phyloP scores from a whole-genome alignment of 495 filamentous ascomycete species.

The Pseudoneurospora amorphoporcata region DNA sequence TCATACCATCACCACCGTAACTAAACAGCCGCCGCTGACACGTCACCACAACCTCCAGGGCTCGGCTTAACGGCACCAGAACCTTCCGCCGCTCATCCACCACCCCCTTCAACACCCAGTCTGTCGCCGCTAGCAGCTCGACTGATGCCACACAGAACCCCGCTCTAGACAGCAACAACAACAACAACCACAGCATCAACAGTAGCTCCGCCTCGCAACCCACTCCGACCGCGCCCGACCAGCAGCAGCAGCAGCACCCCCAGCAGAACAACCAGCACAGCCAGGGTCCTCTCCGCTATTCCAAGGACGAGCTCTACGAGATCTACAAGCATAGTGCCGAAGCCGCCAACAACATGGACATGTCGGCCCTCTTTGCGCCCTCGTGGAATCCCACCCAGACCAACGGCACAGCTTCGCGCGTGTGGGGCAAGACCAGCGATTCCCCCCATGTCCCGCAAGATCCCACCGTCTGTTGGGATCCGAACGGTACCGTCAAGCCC shows the following conservation, averaged over 20 bases:
- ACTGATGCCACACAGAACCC: slow-evolving; percentile 11
- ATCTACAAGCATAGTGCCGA: slow-evolving; percentile 55
- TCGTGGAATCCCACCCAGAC: slow-evolving; percentile 65
- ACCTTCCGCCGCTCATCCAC: slow-evolving; percentile 77
- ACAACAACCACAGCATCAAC: not conserved
- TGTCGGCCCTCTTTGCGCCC: slow-evolving; percentile 56
- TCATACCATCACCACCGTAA: not conserved
- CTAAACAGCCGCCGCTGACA: not conserved
- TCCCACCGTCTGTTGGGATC: slow-evolving; percentile 81
- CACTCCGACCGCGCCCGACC: slow-evolving; percentile 29
- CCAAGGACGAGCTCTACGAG: slow-evolving; percentile 71
- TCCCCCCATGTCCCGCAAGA: slow-evolving; percentile 42
- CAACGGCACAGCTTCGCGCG: slow-evolving; percentile 50
- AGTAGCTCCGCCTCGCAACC: not conserved
- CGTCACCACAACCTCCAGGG: slow-evolving; percentile 20
- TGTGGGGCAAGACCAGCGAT: slow-evolving; percentile 73
- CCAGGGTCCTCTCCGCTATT: slow-evolving; percentile 45
- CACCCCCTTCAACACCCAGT: slow-evolving; percentile 33
- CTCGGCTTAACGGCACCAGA: slow-evolving; percentile 61
- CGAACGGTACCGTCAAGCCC: slow-evolving; percentile 59
- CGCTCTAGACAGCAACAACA: slow-evolving; percentile 3
- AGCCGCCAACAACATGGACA: slow-evolving; percentile 47
- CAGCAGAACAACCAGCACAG: slow-evolving; percentile 13
- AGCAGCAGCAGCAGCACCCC: slow-evolving; percentile 19
- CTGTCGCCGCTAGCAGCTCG: slow-evolving; percentile 8